These are phyloP conservation scores for Calonectria henricotiae DNA, from an alignment of 2,329 filamentous ascomycete species.

Conservation along the genomic window DNA sequence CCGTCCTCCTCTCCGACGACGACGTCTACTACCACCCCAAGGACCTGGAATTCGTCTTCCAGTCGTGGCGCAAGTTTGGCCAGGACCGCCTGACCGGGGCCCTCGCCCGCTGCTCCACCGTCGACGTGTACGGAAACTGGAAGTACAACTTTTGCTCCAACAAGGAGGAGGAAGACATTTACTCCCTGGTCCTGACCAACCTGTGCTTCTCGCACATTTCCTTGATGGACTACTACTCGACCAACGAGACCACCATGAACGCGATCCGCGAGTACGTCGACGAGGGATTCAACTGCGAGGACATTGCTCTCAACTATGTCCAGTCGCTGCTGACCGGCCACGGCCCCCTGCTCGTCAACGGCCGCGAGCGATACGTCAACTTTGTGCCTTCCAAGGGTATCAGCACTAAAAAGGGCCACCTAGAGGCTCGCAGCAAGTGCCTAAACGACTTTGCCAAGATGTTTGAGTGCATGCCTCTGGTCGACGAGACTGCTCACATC, in stretches of 20 bases:
- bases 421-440: constrained; percentile 57
- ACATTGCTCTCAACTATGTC: constrained; percentile 61
- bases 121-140: constrained; percentile 51
- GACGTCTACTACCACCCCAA: constrained; percentile 60
- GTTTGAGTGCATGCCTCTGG: constrained; percentile 58
- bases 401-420: constrained; percentile 55
- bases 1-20: constrained; percentile 61
- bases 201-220: constrained; percentile 59
- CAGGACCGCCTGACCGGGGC: constrained; percentile 57
- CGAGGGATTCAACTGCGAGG: constrained; percentile 61
- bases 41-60: constrained; percentile 62
- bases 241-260: constrained; percentile 54
- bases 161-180: constrained; percentile 50
- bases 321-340: constrained; percentile 56
- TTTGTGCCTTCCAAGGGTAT: constrained; percentile 55
- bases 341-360: constrained; percentile 57
- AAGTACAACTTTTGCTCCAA: constrained; percentile 56
- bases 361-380: constrained; percentile 56
- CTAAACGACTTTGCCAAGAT: constrained; percentile 57
- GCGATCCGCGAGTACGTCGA: constrained; percentile 59
- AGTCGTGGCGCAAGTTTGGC: constrained; percentile 61
- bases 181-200: constrained; percentile 60
- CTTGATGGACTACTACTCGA: constrained; percentile 60
- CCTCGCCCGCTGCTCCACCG: constrained; percentile 57
- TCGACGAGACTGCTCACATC: constrained; percentile 57